Evolutionary conservation across 1,284 basidiomycete species (phyloP).

Genomic region (Microbotryum intermedium): DNA sequence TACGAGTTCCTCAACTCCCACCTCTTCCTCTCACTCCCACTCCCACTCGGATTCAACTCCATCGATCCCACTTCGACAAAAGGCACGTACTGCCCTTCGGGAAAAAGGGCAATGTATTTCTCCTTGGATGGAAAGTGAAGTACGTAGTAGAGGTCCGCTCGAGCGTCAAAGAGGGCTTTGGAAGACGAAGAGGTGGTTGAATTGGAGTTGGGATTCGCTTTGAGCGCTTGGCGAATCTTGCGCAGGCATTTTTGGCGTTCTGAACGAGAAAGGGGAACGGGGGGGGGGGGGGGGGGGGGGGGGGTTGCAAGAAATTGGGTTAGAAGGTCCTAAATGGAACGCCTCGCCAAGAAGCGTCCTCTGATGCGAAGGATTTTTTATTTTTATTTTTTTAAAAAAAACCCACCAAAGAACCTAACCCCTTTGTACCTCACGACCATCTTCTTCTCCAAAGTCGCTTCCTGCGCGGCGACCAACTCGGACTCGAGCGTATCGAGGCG

Average conservation of each 20-base stretch:
- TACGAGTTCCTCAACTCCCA: constrained; percentile 1
- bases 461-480: constrained; percentile 15
- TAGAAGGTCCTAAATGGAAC: background rate
- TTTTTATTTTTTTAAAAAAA: too few species aligned
- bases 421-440: constrained; percentile 28
- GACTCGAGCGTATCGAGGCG: constrained; percentile 13
- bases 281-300: too few species aligned
- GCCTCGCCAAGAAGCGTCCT: background rate
- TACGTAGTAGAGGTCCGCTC: constrained; percentile 27
- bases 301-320: background rate
- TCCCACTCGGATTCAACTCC: background rate
- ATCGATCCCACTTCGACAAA: background rate
- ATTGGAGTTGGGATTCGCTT: background rate
- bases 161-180: constrained; percentile 6
- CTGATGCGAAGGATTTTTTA: too few species aligned
- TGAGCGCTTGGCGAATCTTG: constrained; percentile 26
- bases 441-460: constrained; percentile 19
- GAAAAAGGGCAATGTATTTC: constrained; percentile 31
- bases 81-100: constrained; percentile 23
- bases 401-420: constrained; percentile 29
- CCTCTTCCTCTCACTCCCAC: constrained; percentile 2
- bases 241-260: constrained; percentile 28
- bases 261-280: background rate
- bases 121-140: constrained; percentile 24
- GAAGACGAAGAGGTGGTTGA: background rate